These are phyloP conservation scores for Talaromyces adpressus DNA, from an alignment of 495 filamentous ascomycete species.

Conservation along the genomic window DNA sequence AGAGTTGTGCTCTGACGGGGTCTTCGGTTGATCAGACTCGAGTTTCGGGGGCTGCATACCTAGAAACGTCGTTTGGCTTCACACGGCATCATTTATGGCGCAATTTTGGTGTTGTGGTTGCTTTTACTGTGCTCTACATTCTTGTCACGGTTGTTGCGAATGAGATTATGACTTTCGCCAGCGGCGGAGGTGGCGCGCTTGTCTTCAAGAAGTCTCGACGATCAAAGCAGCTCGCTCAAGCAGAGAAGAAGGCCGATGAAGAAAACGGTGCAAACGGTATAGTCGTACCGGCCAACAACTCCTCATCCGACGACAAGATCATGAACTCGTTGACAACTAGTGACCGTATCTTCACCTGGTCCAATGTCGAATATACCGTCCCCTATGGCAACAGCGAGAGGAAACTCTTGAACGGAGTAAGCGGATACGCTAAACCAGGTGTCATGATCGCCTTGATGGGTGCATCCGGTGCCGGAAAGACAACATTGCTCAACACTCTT, in stretches of 20 bases:
- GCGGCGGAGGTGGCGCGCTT: conserved; percentile 50
- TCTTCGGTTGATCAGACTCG: conserved; percentile 32
- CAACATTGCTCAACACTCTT: conserved; percentile 66
- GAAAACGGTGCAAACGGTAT: conserved; percentile 29
- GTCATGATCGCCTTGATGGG: conserved; percentile 78
- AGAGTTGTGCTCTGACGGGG: conserved; percentile 57
- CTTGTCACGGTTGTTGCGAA: conserved; percentile 56
- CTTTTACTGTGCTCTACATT: conserved; percentile 63
- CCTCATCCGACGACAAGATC: conserved; percentile 36
- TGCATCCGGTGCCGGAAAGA: conserved; percentile 79
- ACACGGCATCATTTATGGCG: conserved; percentile 64
- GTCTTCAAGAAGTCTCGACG: conserved; percentile 63
- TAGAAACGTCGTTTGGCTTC: conserved; percentile 51
- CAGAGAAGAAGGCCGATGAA: conserved; percentile 34
- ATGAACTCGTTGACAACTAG: conserved; percentile 51
- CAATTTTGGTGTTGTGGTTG: conserved; percentile 70
- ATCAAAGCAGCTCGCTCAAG: conserved; percentile 43
- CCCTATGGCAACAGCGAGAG: conserved; percentile 62
- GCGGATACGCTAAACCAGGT: conserved; percentile 75
- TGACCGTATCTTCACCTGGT: conserved; percentile 71
- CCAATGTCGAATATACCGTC: conserved; percentile 64
- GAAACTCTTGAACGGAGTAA: conserved; percentile 65
- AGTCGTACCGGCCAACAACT: conserved; percentile 31
- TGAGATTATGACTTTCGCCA: conserved; percentile 45
- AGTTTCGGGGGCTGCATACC: conserved; percentile 54